These are phyloP conservation scores for Sergeia podlipaevii DNA, from an alignment of 208 protist genomes.

Conservation along the genomic window DNA sequence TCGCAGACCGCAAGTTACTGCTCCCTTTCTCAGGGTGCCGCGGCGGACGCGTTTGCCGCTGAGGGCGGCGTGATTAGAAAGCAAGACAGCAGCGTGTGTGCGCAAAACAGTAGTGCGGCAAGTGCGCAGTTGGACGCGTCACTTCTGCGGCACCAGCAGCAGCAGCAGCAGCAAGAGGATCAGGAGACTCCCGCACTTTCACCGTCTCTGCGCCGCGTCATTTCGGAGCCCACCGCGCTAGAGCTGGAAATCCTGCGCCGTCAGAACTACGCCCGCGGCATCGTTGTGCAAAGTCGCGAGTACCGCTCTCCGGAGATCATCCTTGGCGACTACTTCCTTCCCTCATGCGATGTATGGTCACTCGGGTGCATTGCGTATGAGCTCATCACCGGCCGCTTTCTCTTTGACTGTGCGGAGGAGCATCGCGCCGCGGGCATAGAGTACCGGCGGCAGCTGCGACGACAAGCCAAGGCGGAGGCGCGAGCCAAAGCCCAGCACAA, in stretches of 20 bases:
- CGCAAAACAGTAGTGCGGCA: neutral
- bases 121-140: neutral
- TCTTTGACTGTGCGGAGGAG: slow-evolving; percentile 39
- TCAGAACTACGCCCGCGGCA: slow-evolving; percentile 35
- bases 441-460: slow-evolving; percentile 1
- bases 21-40: too few relatives aligned
- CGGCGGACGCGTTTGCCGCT: too few relatives aligned
- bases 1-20: slow-evolving; percentile 19
- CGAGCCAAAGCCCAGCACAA: too few relatives aligned
- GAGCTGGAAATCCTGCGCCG: slow-evolving; percentile 34
- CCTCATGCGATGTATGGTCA: slow-evolving; percentile 73
- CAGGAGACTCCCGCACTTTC: neutral
- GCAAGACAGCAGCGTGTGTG: too few relatives aligned
- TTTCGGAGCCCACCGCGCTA: slow-evolving; percentile 10
- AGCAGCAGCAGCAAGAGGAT: neutral
- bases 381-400: slow-evolving; percentile 55
- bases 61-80: too few relatives aligned
- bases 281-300: slow-evolving; percentile 65
- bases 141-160: neutral
- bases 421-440: neutral
- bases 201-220: neutral
- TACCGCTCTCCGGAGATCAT: slow-evolving; percentile 79
- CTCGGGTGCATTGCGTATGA: slow-evolving; percentile 81
- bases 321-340: slow-evolving; percentile 51
- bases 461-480: too few relatives aligned